Percentiles rank a stretch among this genome's conserved stretches.
Conservation (phyloP, 805 yeast genomes). For the Maudiozyma serrabonitensis region DNA sequence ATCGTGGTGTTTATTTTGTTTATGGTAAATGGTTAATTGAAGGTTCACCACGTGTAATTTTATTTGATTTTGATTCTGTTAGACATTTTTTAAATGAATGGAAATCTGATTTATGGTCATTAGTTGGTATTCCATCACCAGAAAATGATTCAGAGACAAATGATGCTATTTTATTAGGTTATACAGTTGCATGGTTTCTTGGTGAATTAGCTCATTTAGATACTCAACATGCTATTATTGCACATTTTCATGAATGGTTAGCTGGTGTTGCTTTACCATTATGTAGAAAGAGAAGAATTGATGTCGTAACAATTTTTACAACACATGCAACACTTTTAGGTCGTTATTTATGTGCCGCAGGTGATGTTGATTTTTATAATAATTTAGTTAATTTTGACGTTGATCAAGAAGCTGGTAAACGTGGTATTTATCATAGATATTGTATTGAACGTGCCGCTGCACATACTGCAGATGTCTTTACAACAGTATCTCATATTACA, state of each 20-base stretch:
- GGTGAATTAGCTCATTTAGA: conserved; percentile 88
- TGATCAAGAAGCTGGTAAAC: conserved; percentile 94
- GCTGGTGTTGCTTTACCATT: conserved; percentile 94
- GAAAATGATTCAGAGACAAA: conserved; percentile 80
- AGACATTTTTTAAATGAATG: conserved; percentile 68
- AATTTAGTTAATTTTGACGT: conserved; percentile 84
- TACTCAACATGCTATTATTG: conserved; percentile 76
- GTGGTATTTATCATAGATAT: conserved; percentile 95
- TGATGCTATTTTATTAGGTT: conserved; percentile 88
- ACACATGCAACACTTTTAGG: conserved; percentile 96
- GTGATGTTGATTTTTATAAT: conserved; percentile 91
- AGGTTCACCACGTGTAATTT: conserved; percentile 89
- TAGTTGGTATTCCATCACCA: conserved; percentile 90
- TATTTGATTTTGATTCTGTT: conserved; percentile 81
- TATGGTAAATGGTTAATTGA: conserved; percentile 97
- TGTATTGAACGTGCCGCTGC: conserved; percentile 96
- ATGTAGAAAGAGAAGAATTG: conserved; percentile 83
- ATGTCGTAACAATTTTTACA: conserved; percentile 90
- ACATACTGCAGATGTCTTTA: conserved; percentile 91
- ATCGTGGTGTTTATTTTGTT: conserved; percentile 70
- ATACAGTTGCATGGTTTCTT: conserved; percentile 91
- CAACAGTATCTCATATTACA: conserved; percentile 96
- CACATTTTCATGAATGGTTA: conserved; percentile 96
- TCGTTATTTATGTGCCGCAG: conserved; percentile 92
- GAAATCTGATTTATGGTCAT: conserved; percentile 87